phyloP scores from a whole-genome alignment of 208 protist genomes.

The Acanthamoeba royreba region DNA sequence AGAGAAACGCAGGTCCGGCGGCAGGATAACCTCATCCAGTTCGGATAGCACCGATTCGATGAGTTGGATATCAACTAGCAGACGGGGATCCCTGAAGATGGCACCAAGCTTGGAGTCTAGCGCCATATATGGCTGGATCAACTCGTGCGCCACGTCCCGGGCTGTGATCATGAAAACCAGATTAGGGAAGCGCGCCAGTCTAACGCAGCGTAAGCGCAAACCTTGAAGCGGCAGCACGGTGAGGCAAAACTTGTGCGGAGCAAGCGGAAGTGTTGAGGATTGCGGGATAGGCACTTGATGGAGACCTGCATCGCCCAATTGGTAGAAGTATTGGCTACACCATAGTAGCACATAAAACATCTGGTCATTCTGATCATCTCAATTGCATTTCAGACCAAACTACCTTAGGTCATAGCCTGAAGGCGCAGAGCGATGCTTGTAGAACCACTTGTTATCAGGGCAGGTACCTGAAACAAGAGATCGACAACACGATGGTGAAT shows the following conservation, averaged over 20 bases:
- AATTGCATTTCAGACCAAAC: neutral
- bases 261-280: neutral
- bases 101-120: neutral
- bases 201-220: no score
- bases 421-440: neutral
- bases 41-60: neutral
- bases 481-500: neutral
- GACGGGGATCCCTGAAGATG: neutral
- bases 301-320: neutral
- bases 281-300: neutral
- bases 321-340: neutral
- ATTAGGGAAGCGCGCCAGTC: no score
- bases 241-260: neutral
- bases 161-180: neutral
- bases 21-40: neutral
- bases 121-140: neutral
- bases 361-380: neutral
- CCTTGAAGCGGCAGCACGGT: neutral
- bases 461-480: neutral
- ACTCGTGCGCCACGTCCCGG: neutral
- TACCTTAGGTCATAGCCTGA: neutral
- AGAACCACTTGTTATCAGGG: neutral
- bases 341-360: no score
- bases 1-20: neutral
- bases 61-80: neutral